phyloP scores from a whole-genome alignment of 208 protist species.

The Wallacemonas sp. region DNA sequence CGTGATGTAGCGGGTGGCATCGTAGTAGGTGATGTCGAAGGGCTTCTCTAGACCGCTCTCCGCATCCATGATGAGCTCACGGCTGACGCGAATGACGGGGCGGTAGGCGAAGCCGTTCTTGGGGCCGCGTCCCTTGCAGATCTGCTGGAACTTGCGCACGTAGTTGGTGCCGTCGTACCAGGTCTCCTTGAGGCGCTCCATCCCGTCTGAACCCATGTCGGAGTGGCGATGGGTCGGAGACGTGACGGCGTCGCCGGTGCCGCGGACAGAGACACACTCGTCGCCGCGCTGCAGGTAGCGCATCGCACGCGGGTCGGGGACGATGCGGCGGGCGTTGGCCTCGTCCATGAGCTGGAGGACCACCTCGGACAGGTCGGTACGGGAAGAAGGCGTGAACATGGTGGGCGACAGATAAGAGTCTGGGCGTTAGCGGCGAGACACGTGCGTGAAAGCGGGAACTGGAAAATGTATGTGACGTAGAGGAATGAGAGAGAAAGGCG shows the following conservation, averaged over 20 bases:
- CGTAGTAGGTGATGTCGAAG: too few species aligned
- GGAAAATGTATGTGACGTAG: too few species aligned
- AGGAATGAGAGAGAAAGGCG: not conserved
- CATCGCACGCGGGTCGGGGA: slow-evolving; percentile 22
- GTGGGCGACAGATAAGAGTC: not conserved
- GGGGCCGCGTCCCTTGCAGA: slow-evolving; percentile 16
- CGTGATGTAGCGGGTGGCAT: slow-evolving; percentile 28
- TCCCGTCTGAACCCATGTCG: slow-evolving; percentile 7
- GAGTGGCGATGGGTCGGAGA: slow-evolving; percentile 21
- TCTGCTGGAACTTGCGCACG: slow-evolving; percentile 21
- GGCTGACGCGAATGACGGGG: slow-evolving; percentile 24
- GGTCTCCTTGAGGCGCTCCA: slow-evolving; percentile 19
- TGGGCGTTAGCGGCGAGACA: too few species aligned
- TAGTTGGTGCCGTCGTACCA: slow-evolving; percentile 30
- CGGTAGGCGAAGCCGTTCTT: slow-evolving; percentile 36
- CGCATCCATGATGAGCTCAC: slow-evolving; percentile 15
- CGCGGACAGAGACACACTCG: slow-evolving; percentile 15
- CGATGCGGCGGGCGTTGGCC: slow-evolving; percentile 23
- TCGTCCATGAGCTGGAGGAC: slow-evolving; percentile 33
- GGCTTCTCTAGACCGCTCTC: slow-evolving; percentile 25
- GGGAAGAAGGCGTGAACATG: slow-evolving; percentile 9
- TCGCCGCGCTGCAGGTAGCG: slow-evolving; percentile 18
- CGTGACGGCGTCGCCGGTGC: slow-evolving; percentile 14
- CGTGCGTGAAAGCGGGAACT: not conserved
- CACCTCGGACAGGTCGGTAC: slow-evolving; percentile 6